Evolutionary conservation across 331 rosid species (phyloP), one percentile per base, ranked within the genome.

Genomic region (Acacia pycnantha): DNA sequence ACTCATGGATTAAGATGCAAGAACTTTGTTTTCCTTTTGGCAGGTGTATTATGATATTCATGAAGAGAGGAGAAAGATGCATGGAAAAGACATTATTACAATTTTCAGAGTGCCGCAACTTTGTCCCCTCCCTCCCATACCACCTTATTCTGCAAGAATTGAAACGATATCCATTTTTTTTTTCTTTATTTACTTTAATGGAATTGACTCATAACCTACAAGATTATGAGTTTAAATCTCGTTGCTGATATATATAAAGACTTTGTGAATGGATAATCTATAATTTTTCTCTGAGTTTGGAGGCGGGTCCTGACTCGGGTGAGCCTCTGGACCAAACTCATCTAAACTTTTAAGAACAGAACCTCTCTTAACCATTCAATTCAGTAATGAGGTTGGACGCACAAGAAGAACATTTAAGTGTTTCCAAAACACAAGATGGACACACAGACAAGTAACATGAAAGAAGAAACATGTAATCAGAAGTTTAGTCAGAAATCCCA

Each of bases 31-130:
- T n/a, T 12, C 13, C 4, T 26, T 37, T 37, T 37, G 41, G 75
- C 89, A 87, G 95, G 76, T 86, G 24, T 86, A 87, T 77, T 89
- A 87, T 54, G 94, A 91, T 78, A 89, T 91, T 74, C 90, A 87
- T 71, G 95, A 88, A 10, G 77, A 70, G 78, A 79, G 95, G 77
- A 83, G 53, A 71, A 91, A 89, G 79, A 58, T 31, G 16, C 62
- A 61, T 16, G 90, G 41, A 37, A 37, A 37, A 37, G 41, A 87
- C 81, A 89, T 87, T 73, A 78, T 89, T 70, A 91, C 95, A 66
- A 87, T 89, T 62, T 87, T 90, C 73, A 86, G 92, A 14, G 6
- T 37, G 9, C 41, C 6, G 6, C 6, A 37, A 37, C 8, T 37
- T 37, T 37, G 41, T 37, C 41, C 41, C 41, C 6, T 37, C 9